Base-by-base conservation (phyloP, 148 eudicot genomes). In the Chenopodium berlandieri region DNA sequence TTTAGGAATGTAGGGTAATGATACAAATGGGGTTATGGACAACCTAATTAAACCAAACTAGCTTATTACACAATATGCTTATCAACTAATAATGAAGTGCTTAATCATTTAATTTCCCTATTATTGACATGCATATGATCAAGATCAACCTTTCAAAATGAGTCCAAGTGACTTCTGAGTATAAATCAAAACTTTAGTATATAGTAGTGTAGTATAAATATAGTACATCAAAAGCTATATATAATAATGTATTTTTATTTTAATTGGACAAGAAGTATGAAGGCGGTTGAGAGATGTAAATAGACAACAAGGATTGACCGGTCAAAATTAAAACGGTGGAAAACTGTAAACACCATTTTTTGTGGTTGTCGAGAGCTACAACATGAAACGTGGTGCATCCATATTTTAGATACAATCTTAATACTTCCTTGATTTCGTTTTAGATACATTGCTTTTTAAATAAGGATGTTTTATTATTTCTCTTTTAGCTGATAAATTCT, bases 271-370 rank as follows among this genome's bases (percentile, higher is more conserved):
- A 25, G 76, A 73, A 71, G 46, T 22, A 40, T 46, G 32, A 47
- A 60, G 76, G 16, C 76, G 76, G 34, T 73, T 73, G 27, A 46
- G 52, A 72, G 54, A 44, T 32, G 73, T 17, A 69, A 27, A 69
- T 4, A 1, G 72, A 17, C 17, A 31, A 69, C n/a, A 34, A 5
- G 47, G n/a, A 4, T 72, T 72, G 76, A 73, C 76, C 27, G 16
- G 76, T 73, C 76, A 46, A 73, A 40, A 22, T n/a, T 16, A 23
- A 56, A 72, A 72, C 75, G 75, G 75, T 72, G 60, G 76, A 73
- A 50, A 50, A 50, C 14, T 50, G 54, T 11, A 50, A 73, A 73
- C 60, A 48, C 31, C 76, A 73, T n/a, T 32, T n/a, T 32, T 73
- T 73, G 56, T 73, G 76, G 60, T 2, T n/a, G 56, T 48, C 76